phyloP scores from a whole-genome alignment of 352 stramenopile genomes.

The Phytophthora vignae region DNA sequence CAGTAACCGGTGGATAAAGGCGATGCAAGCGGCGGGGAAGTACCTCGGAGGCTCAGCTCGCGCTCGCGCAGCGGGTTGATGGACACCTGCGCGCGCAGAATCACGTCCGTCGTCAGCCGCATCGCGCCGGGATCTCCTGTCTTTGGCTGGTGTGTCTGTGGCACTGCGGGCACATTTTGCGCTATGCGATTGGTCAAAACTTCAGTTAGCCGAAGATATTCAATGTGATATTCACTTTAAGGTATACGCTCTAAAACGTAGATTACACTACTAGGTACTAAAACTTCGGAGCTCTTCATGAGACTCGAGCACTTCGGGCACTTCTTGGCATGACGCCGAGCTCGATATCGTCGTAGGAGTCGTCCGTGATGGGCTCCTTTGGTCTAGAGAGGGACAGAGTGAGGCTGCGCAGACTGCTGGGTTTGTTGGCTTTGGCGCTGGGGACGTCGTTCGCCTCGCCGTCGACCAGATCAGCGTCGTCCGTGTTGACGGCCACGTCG shows the following conservation, averaged over 20 bases:
- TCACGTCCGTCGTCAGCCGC: conserved; percentile 89
- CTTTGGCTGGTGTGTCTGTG: conserved; percentile 27
- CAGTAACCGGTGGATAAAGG: conserved; percentile 37
- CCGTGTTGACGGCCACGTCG: conserved; percentile 22
- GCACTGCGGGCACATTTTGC: too few species aligned
- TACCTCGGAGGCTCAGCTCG: conserved; percentile 93
- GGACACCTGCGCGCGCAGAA: conserved; percentile 88
- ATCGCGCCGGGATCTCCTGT: conserved; percentile 51
- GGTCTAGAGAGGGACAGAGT: conserved; percentile 54
- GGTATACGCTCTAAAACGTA: conserved; percentile 35
- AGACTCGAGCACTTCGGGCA: conserved; percentile 46
- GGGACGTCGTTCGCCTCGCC: conserved; percentile 35
- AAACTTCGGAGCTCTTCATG: conserved; percentile 16
- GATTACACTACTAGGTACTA: conserved; percentile 8
- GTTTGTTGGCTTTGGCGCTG: conserved; percentile 32
- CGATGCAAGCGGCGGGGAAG: conserved; percentile 1
- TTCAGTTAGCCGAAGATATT: too few species aligned
- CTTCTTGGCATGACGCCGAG: conserved; percentile 64
- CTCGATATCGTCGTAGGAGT: conserved; percentile 73
- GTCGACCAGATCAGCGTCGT: conserved; percentile 36
- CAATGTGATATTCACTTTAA: conserved; percentile 9
- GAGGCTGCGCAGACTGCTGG: conserved; percentile 44
- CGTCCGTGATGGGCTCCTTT: conserved; percentile 55
- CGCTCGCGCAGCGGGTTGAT: conserved; percentile 94
- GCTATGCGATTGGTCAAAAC: conserved; percentile 22